These are phyloP conservation scores for Gossypium bickii DNA, from an alignment of 345 rosid species.

Conservation along the genomic window DNA sequence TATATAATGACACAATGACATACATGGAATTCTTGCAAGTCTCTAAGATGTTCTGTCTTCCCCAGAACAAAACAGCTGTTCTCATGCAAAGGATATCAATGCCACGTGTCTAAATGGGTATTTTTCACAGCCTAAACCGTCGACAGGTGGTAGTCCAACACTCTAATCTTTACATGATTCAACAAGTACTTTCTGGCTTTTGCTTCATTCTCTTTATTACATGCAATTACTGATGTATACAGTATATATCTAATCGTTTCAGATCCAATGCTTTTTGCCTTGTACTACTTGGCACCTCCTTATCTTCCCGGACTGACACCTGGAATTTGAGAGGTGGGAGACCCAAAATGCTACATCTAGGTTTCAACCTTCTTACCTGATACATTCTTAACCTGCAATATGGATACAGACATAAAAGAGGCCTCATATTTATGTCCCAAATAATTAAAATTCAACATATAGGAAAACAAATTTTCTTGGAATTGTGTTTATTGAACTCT, in stretches of 20 bases:
- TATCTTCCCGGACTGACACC: not conserved
- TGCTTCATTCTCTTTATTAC: not conserved
- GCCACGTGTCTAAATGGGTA: conserved; percentile 33
- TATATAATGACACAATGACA: not conserved
- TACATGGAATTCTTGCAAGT: not conserved
- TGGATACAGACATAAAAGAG: too few species aligned
- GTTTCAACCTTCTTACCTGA: too few species aligned
- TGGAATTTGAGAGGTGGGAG: conserved; percentile 1
- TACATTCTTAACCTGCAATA: too few species aligned
- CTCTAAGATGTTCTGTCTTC: conserved; percentile 17
- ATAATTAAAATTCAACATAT: too few species aligned
- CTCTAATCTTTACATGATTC: not conserved
- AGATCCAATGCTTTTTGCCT: not conserved
- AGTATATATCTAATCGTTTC: not conserved
- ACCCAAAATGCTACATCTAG: not conserved
- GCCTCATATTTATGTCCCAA: too few species aligned
- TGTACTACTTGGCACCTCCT: not conserved
- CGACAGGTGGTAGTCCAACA: conserved; percentile 24
- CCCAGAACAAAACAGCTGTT: conserved; percentile 16
- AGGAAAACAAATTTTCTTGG: too few species aligned
- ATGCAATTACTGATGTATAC: not conserved
- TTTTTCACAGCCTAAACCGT: not conserved
- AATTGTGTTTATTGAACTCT: too few species aligned
- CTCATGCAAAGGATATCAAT: not conserved
- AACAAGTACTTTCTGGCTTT: not conserved